These are phyloP conservation scores for Sutorius eximius DNA, from an alignment of 1,284 basidiomycete genomes.

Conservation along the genomic window DNA sequence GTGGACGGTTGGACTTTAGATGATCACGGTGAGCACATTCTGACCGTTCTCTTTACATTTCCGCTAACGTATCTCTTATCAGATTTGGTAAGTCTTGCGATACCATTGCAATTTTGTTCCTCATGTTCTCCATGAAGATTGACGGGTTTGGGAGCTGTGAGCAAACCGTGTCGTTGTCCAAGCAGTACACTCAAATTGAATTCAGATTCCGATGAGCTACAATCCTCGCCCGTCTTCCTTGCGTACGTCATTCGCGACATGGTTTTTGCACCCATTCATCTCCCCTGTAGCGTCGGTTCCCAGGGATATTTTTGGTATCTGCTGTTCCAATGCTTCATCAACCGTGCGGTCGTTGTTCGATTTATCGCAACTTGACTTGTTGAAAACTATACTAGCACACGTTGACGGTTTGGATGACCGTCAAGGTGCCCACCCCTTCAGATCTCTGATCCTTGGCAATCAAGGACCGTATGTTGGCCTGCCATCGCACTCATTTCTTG, in stretches of 20 bases:
- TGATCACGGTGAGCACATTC: constrained; percentile 62
- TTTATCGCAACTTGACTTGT: background rate
- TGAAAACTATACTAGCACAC: constrained; percentile 47
- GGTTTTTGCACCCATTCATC: background rate
- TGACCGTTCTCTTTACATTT: background rate
- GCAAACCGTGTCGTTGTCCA: constrained; percentile 25
- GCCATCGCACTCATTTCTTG: constrained; percentile 80
- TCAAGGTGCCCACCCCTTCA: constrained; percentile 60
- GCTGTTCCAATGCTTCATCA: constrained; percentile 90
- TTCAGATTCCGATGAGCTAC: constrained; percentile 80
- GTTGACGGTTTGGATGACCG: constrained; percentile 71
- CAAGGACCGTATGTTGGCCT: constrained; percentile 75
- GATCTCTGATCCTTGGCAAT: constrained; percentile 73
- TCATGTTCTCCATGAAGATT: constrained; percentile 49
- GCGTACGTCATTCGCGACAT: constrained; percentile 45
- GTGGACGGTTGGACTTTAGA: constrained; percentile 40
- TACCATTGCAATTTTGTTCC: background rate
- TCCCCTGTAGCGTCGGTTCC: constrained; percentile 60
- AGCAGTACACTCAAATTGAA: constrained; percentile 6
- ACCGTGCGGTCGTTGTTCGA: constrained; percentile 46
- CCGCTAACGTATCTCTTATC: constrained; percentile 27
- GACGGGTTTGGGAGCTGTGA: constrained; percentile 91
- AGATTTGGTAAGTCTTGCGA: constrained; percentile 44
- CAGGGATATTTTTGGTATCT: constrained; percentile 90
- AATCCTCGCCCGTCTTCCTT: constrained; percentile 75